A percentile compares a stretch with the other conserved stretches of the same genome.
phyloP scores from a whole-genome alignment of 805 yeast genomes.

The Saccharomycopsis javanensis region DNA sequence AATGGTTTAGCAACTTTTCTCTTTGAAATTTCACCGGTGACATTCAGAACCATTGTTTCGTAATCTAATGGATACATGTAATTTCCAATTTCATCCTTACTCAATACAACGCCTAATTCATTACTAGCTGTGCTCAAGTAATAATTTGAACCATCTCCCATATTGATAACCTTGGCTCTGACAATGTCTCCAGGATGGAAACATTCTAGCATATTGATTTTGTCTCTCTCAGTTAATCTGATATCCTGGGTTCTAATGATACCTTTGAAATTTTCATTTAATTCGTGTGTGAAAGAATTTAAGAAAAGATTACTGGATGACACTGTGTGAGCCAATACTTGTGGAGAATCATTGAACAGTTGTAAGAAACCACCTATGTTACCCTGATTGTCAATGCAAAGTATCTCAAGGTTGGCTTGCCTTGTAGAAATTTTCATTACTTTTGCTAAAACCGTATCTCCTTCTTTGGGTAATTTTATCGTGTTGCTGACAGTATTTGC shows the following conservation, averaged over 20 bases:
- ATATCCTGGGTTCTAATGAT: constrained; percentile 81
- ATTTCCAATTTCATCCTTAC: constrained; percentile 66
- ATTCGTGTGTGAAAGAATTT: constrained; percentile 47
- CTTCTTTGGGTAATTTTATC: constrained; percentile 62
- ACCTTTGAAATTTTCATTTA: constrained; percentile 86
- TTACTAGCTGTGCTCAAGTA: constrained; percentile 83
- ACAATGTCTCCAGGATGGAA: constrained; percentile 91
- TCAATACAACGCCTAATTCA: constrained; percentile 90
- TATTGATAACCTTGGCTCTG: constrained; percentile 65
- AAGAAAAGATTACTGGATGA: constrained; percentile 22
- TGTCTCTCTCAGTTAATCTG: constrained; percentile 83
- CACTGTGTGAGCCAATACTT: constrained; percentile 1
- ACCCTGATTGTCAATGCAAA: constrained; percentile 55
- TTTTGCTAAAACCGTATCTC: constrained; percentile 70
- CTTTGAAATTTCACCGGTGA: constrained; percentile 62
- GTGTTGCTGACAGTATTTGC: constrained; percentile 22
- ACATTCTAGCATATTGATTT: constrained; percentile 65
- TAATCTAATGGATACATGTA: constrained; percentile 86
- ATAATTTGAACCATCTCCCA: constrained; percentile 92
- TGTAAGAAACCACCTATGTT: background rate
- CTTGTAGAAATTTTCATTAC: constrained; percentile 56
- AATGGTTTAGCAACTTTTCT: constrained; percentile 93
- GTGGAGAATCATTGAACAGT: background rate
- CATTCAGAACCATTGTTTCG: constrained; percentile 84
- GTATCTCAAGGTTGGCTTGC: constrained; percentile 73